These are phyloP conservation scores for Calonectria pseudoturangicola DNA, from an alignment of 2,329 filamentous ascomycete genomes.

Conservation along the genomic window DNA sequence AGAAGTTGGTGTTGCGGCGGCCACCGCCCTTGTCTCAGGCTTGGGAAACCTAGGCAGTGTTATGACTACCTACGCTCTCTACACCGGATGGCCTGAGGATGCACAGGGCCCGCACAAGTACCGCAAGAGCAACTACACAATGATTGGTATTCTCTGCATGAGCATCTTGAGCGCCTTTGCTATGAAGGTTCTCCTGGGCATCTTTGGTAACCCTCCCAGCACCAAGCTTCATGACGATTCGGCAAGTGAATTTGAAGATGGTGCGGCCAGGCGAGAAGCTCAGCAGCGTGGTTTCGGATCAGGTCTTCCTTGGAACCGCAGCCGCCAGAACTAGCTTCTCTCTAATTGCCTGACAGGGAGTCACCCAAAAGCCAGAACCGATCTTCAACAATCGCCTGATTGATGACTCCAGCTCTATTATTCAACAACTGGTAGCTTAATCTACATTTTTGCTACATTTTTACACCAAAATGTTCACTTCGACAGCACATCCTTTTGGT, in stretches of 20 bases:
- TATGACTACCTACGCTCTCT: constrained; percentile 91
- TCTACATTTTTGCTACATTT: constrained; percentile 56
- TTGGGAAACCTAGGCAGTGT: constrained; percentile 91
- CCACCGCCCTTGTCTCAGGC: constrained; percentile 89
- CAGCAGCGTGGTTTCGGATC: constrained; percentile 75
- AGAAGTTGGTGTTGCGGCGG: constrained; percentile 92
- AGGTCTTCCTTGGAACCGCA: constrained; percentile 60
- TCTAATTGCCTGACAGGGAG: neutral
- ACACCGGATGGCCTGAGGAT: constrained; percentile 90
- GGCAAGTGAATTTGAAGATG: constrained; percentile 72
- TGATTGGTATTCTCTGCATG: constrained; percentile 88
- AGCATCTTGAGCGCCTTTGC: constrained; percentile 83
- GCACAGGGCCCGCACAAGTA: constrained; percentile 81
- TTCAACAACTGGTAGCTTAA: constrained; percentile 59
- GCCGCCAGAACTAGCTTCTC: constrained; percentile 50
- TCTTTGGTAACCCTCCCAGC: constrained; percentile 73
- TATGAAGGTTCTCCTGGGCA: constrained; percentile 80
- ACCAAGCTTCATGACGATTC: constrained; percentile 66
- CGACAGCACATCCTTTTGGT: constrained; percentile 22
- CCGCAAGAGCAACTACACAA: constrained; percentile 88
- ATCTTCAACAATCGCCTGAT: constrained; percentile 57
- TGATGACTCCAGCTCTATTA: constrained; percentile 25
- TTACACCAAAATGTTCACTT: constrained; percentile 46
- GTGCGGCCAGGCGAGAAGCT: constrained; percentile 75
- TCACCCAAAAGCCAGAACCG: constrained; percentile 37